Evolutionary conservation across 164 flowering plant species (phyloP), one percentile per base, ranked within the genome.

Genomic region (Aristolochia californica): DNA sequence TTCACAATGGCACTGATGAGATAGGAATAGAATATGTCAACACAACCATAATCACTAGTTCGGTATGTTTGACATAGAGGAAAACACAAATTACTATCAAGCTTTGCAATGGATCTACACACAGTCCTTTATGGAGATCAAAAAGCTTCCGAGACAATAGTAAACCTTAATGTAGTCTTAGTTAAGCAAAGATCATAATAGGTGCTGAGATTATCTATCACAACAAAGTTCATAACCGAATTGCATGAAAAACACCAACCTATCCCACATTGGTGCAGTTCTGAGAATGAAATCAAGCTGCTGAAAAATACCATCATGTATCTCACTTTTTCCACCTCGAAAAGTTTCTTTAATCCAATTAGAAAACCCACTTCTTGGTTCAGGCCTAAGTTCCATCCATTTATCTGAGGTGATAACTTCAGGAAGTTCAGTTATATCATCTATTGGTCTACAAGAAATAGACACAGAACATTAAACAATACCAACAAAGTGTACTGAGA

Each of bases 251-350:
- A 34, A 1, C 10, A 34, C 40, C 40, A 61, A 91, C 98, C 95
- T 88, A 68, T 93, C 98, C 95, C 94, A 93, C 70, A 78, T 77
- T 47, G 98, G 98, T 34, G 95, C 90, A 5, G 98, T 82, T 66
- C 77, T 49, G 25, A 91, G 87, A 62, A 73, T 58, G 61, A 77
- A 81, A 64, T 78, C 68, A 63, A 93, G 84, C 71, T 79, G 65
- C 64, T 85, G 80, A 57, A 63, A 62, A 7, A 77, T 70, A 16
- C 82, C 81, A 56, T 86, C 93, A 67, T 80, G 83, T 78, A 72
- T 75, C 60, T 93, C 93, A 49, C 78, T 78, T 79, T 88, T 83
- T 49, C 82, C 89, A 59, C 74, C 75, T 28, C 66, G 68, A 66
- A 87, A 73, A 27, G 88, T 84, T 53, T 84, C 93, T 74, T 81